Evolutionary conservation across 306 rosid genomes (phyloP), one percentile per base, ranked within the genome.

Genomic region (Dryas drummondii): DNA sequence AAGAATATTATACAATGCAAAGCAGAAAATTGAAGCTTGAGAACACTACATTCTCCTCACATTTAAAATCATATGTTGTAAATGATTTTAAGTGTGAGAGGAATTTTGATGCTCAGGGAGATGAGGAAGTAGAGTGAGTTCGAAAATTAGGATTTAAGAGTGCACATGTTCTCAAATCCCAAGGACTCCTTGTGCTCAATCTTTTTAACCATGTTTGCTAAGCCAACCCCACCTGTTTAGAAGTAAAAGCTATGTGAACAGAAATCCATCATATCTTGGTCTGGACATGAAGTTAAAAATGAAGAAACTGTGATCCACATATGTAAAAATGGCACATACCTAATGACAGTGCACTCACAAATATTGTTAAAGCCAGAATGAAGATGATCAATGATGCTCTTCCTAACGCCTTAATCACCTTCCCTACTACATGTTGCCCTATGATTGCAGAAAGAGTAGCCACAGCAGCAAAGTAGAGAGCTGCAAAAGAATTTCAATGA

Each of bases 381-480:
- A 91, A 91, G 79, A 91, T 86, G 78, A 91, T 88, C 26, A 88
- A 80, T 5, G 96, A 88, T 17, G 96, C 90, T 79, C 96, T 84
- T 51, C 93, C 96, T 40, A 80, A 76, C 45, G 83, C 2, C 32
- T 74, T 80, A 50, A 91, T 72, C 9, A 91, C 19, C 66, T 9
- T 86, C 62, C 87, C 83, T 72, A 88, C 89, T 55, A 85, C 46
- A 49, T 79, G 78, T 66, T 91, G 96, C 41, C 96, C 96, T 13
- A 82, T 79, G 5, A 85, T 9, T 13, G 93, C 96, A 17, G 96
- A 92, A 44, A 88, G 11, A 4, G 84, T 84, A 32, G 93, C 88
- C 79, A 88, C 90, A 10, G 54, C 46, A 45, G 76, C 45, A 6
- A 87, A 64, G 80, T 91, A 91, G 16, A 76, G 70, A 69, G 96